phyloP scores from a whole-genome alignment of 2,329 filamentous ascomycete species.

The Pseudocercospora vitis region DNA sequence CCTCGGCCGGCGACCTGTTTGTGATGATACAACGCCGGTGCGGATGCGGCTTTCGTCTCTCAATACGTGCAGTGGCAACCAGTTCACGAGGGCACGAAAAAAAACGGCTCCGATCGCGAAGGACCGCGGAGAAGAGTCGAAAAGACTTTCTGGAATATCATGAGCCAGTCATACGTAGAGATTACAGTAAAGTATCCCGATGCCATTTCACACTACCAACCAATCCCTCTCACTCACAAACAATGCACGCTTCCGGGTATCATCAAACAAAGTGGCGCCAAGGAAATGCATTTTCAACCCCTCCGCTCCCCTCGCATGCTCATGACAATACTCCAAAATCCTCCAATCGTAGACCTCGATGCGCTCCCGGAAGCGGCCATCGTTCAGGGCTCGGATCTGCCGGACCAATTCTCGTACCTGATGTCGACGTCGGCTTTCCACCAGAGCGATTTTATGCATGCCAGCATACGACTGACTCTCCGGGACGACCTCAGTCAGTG shows the following conservation, averaged over 20 bases:
- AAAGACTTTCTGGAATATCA: too few species aligned
- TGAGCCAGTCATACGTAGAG: too few species aligned
- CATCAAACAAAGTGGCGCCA: conserved; percentile 34
- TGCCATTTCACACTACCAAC: background rate
- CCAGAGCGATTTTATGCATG: conserved; percentile 36
- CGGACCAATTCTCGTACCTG: conserved; percentile 21
- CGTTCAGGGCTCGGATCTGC: conserved; percentile 28
- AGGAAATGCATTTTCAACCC: conserved; percentile 28
- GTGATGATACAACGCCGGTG: too few species aligned
- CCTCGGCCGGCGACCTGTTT: too few species aligned
- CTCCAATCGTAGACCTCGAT: conserved; percentile 38
- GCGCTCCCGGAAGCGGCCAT: conserved; percentile 30
- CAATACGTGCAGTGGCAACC: too few species aligned
- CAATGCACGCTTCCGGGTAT: conserved; percentile 22
- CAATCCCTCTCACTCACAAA: conserved; percentile 27
- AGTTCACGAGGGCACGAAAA: too few species aligned
- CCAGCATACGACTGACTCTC: conserved; percentile 38
- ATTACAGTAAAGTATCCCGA: too few species aligned
- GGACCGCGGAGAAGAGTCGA: too few species aligned
- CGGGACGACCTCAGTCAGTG: conserved; percentile 27
- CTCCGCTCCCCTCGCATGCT: conserved; percentile 23
- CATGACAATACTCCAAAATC: conserved; percentile 29
- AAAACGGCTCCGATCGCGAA: too few species aligned
- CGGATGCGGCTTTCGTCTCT: too few species aligned
- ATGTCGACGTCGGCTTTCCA: conserved; percentile 31